Evolutionary conservation across 768 basidiomycete genomes (phyloP).

Genomic region (Cystobasidiopsis lactophilus): DNA sequence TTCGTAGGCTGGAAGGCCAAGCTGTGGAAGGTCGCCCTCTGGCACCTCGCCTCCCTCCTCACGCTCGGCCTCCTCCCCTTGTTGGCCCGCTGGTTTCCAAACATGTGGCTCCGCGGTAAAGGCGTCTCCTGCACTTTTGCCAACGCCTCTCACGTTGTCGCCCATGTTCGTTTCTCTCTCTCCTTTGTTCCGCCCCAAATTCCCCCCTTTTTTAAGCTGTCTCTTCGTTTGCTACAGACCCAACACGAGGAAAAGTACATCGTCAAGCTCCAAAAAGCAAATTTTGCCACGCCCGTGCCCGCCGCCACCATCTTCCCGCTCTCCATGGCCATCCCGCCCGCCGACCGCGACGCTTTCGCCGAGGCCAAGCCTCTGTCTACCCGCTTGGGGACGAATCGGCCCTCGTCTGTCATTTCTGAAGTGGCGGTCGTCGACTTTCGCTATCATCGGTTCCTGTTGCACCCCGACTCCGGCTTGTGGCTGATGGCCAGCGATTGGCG

Average conservation of each 20-base stretch:
- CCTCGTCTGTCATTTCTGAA: slow-evolving; percentile 10
- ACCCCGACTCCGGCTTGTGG: slow-evolving; percentile 63
- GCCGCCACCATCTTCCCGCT: slow-evolving; percentile 57
- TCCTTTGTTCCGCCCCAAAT: not conserved
- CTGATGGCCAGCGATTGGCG: slow-evolving; percentile 78
- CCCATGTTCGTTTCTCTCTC: slow-evolving; percentile 43
- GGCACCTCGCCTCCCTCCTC: slow-evolving; percentile 46
- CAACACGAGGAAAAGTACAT: slow-evolving; percentile 60
- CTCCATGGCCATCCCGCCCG: slow-evolving; percentile 15
- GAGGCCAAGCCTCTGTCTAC: not conserved
- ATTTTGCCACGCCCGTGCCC: slow-evolving; percentile 48
- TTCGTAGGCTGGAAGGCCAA: slow-evolving; percentile 65
- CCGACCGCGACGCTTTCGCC: slow-evolving; percentile 17
- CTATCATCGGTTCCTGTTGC: slow-evolving; percentile 71
- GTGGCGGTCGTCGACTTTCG: slow-evolving; percentile 69
- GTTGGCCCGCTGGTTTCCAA: slow-evolving; percentile 82
- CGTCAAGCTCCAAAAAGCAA: slow-evolving; percentile 38
- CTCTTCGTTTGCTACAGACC: no score
- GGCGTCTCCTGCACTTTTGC: slow-evolving; percentile 64
- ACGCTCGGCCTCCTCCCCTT: slow-evolving; percentile 53
- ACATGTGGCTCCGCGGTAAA: slow-evolving; percentile 70
- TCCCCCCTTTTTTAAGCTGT: not conserved
- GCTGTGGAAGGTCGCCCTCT: slow-evolving; percentile 39
- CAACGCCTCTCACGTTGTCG: slow-evolving; percentile 43
- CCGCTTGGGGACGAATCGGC: not conserved